These are phyloP conservation scores for Brassica juncea DNA, from an alignment of 345 rosid species.

Conservation along the genomic window DNA sequence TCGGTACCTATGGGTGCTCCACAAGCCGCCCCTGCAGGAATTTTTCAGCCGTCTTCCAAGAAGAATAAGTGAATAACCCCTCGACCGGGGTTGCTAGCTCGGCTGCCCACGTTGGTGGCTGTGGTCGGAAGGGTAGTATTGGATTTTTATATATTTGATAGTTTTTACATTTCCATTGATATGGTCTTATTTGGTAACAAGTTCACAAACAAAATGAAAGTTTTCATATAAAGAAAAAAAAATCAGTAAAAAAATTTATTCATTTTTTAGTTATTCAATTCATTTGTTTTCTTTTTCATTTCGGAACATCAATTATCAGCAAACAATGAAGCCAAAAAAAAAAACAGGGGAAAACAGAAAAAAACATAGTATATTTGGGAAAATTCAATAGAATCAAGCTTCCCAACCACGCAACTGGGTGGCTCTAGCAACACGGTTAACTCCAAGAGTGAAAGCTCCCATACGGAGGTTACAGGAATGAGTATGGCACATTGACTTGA, in stretches of 20 bases:
- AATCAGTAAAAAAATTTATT: neutral
- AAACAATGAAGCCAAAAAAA: slow-evolving; percentile 25
- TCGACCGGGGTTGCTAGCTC: slow-evolving; percentile 49
- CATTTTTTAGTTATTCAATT: slow-evolving; percentile 24
- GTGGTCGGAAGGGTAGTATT: neutral
- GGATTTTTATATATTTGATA: slow-evolving; percentile 2
- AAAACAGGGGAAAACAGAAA: slow-evolving; percentile 12
- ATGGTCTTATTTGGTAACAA: neutral
- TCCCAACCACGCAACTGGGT: slow-evolving; percentile 93
- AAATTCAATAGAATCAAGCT: slow-evolving; percentile 47
- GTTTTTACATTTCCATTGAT: slow-evolving; percentile 32
- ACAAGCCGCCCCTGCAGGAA: slow-evolving; percentile 35
- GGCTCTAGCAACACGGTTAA: slow-evolving; percentile 93
- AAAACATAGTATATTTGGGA: slow-evolving; percentile 13
- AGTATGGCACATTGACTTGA: slow-evolving; percentile 85
- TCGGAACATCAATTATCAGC: slow-evolving; percentile 28
- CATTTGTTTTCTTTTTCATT: slow-evolving; percentile 31
- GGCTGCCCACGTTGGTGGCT: neutral
- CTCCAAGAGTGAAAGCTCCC: slow-evolving; percentile 99
- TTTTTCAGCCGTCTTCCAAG: slow-evolving; percentile 50
- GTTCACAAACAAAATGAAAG: neutral
- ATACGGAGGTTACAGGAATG: slow-evolving; percentile 89
- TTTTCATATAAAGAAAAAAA: neutral
- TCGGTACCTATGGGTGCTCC: slow-evolving; percentile 62
- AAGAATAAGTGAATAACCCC: slow-evolving; percentile 42